Evolutionary conservation across 306 rosid species (phyloP).

Genomic region (Begonia loranthoides): DNA sequence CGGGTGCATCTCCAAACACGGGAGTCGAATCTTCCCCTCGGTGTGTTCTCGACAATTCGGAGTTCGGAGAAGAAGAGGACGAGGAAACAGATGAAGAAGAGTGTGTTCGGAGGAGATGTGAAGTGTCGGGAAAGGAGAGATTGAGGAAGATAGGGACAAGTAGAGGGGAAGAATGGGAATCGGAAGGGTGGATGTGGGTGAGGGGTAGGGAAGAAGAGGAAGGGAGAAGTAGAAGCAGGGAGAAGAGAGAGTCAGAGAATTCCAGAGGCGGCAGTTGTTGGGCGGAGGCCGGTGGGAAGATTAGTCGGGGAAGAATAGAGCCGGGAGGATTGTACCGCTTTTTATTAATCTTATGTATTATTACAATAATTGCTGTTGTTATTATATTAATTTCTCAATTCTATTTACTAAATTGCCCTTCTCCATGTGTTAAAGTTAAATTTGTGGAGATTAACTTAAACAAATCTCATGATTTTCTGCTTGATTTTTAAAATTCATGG

Average conservation of each 20-base stretch:
- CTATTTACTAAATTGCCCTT: too few relatives aligned
- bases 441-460: too few relatives aligned
- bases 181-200: constrained; percentile 49
- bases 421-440: too few relatives aligned
- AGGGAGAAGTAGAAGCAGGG: not conserved
- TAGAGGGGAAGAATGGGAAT: constrained; percentile 57
- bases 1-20: constrained; percentile 8
- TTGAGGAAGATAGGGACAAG: constrained; percentile 38
- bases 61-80: constrained; percentile 21
- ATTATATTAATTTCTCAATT: too few relatives aligned
- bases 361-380: too few relatives aligned
- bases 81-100: not conserved
- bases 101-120: not conserved
- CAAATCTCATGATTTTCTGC: too few relatives aligned
- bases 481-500: too few relatives aligned
- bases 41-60: constrained; percentile 51
- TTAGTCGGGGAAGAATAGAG: too few relatives aligned
- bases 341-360: too few relatives aligned
- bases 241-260: not conserved
- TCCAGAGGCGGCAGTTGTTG: too few relatives aligned
- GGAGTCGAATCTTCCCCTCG: constrained; percentile 54
- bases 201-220: constrained; percentile 18
- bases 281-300: too few relatives aligned
- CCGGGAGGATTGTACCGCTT: too few relatives aligned
- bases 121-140: constrained; percentile 16